Conservation (phyloP, 495 filamentous ascomycete genomes). For the Talaromyces nanjingensis region DNA sequence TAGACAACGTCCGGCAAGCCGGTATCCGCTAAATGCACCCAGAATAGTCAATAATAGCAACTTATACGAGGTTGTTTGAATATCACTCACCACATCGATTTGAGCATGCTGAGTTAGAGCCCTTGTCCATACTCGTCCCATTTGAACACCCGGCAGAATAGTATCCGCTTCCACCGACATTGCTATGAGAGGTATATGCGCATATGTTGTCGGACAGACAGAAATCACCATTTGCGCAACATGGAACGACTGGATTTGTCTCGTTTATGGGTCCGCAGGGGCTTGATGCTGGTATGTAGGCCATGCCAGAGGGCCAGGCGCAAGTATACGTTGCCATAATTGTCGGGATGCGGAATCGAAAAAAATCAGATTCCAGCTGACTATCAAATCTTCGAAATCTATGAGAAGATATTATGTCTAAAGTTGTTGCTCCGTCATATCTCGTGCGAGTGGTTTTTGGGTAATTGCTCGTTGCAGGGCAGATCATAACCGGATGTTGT, state of each 20-base stretch:
- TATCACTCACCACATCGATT: slow-evolving; percentile 3
- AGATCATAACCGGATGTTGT: not conserved
- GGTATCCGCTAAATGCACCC: not conserved
- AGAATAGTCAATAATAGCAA: not conserved
- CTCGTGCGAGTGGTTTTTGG: not conserved
- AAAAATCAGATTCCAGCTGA: not conserved
- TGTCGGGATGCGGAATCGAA: not conserved
- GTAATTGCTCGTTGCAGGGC: not conserved
- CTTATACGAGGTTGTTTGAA: not conserved
- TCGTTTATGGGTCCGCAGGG: slow-evolving; percentile 8
- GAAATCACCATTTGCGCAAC: slow-evolving; percentile 5
- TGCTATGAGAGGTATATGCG: slow-evolving; percentile 1
- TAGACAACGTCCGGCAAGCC: slow-evolving; percentile 2
- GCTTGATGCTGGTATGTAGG: not conserved
- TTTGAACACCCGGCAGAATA: slow-evolving; percentile 6
- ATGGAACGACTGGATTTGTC: slow-evolving; percentile 2
- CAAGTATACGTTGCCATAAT: not conserved
- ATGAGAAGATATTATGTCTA: not conserved
- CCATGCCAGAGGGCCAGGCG: not conserved
- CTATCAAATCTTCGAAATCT: not conserved
- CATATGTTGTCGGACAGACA: slow-evolving; percentile 9
- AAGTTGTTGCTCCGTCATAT: not conserved
- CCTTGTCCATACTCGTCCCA: not conserved
- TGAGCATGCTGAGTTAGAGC: not conserved
- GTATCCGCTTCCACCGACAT: slow-evolving; percentile 2